Evolutionary conservation across 768 basidiomycete genomes (phyloP).

Genomic region (Cytidiella melzeri): DNA sequence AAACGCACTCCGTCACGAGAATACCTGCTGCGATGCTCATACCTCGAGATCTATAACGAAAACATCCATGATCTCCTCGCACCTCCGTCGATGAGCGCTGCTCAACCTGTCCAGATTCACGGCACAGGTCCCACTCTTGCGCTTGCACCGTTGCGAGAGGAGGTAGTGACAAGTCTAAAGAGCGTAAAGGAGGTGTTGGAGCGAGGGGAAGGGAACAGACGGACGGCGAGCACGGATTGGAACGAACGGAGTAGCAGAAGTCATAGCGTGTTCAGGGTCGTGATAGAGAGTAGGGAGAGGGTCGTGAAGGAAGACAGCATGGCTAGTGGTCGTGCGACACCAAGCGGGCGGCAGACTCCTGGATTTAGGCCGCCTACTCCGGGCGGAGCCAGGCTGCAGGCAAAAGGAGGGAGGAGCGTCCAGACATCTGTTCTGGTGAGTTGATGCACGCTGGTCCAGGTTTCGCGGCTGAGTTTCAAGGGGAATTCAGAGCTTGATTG

Average conservation of each 20-base stretch:
- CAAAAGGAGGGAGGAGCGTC: slow-evolving; percentile 73
- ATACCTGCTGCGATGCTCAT: slow-evolving; percentile 92
- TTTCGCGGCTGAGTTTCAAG: background rate
- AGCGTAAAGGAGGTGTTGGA: slow-evolving; percentile 80
- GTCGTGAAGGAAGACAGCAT: slow-evolving; percentile 28
- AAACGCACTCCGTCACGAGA: slow-evolving; percentile 71
- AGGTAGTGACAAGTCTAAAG: slow-evolving; percentile 88
- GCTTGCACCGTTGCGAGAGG: slow-evolving; percentile 78
- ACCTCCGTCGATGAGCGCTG: slow-evolving; percentile 46
- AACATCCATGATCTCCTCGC: slow-evolving; percentile 81
- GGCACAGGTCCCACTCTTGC: slow-evolving; percentile 56
- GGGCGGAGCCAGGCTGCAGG: slow-evolving; percentile 62
- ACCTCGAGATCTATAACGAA: slow-evolving; percentile 98
- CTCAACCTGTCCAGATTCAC: slow-evolving; percentile 67
- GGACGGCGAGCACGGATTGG: slow-evolving; percentile 98
- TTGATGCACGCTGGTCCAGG: slow-evolving; percentile 6
- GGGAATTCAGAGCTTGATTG: slow-evolving; percentile 69
- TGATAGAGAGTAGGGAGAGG: slow-evolving; percentile 81
- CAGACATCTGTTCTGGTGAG: slow-evolving; percentile 69
- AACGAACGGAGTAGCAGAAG: slow-evolving; percentile 92
- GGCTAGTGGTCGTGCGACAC: slow-evolving; percentile 36
- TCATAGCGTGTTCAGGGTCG: slow-evolving; percentile 90
- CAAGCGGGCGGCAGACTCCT: slow-evolving; percentile 47
- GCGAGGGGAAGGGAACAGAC: slow-evolving; percentile 79
- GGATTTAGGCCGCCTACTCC: slow-evolving; percentile 44